These are phyloP conservation scores for Fagus sylvatica DNA, from an alignment of 306 rosid genomes.

Conservation along the genomic window DNA sequence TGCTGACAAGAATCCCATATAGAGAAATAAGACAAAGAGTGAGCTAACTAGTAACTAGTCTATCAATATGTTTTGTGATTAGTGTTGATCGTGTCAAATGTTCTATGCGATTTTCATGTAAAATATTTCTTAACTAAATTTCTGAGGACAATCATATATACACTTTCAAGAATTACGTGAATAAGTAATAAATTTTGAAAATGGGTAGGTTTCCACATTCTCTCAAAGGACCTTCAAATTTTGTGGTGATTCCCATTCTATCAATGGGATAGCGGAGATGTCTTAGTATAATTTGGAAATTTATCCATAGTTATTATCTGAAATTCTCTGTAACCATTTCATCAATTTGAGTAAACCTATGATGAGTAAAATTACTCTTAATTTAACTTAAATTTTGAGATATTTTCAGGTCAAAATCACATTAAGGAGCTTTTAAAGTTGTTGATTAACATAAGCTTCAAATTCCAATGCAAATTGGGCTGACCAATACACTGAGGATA, in stretches of 20 bases:
- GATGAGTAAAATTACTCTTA: not conserved
- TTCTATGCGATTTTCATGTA: not conserved
- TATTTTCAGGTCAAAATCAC: not conserved
- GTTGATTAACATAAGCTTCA: not conserved
- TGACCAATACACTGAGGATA: not conserved
- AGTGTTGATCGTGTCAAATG: not conserved
- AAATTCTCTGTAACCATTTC: not conserved
- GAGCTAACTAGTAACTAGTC: not conserved
- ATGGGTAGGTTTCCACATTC: not conserved
- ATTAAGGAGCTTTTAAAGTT: not conserved
- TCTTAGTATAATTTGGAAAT: not conserved
- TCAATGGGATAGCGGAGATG: not conserved
- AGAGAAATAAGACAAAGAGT: not conserved
- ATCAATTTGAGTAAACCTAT: not conserved
- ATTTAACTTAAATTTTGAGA: not conserved
- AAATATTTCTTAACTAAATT: not conserved
- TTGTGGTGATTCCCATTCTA: not conserved
- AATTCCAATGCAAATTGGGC: not conserved
- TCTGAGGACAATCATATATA: not conserved
- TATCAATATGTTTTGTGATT: not conserved
- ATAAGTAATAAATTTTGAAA: no score
- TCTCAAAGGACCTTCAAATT: not conserved
- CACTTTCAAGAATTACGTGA: no score
- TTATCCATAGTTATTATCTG: not conserved
- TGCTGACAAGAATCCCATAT: not conserved